Conservation (phyloP, 495 filamentous ascomycete species). For the Penicillium flavigenum region DNA sequence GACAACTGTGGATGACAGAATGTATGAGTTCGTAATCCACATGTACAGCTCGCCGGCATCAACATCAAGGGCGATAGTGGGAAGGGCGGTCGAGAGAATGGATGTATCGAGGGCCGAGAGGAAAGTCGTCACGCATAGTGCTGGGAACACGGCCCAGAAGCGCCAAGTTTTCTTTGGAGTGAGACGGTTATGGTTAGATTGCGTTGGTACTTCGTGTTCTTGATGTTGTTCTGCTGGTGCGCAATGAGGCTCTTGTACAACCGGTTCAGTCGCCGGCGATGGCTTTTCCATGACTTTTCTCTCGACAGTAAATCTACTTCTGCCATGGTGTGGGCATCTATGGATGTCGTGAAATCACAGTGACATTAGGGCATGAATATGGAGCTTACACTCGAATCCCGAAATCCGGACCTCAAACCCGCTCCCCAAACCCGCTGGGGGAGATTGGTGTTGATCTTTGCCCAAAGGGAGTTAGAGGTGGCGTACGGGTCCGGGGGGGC, state of each 20-base stretch:
- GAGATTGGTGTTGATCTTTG: neutral
- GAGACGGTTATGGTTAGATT: neutral
- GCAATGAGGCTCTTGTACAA: neutral
- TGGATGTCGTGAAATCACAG: neutral
- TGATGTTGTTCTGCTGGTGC: neutral
- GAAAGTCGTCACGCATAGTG: slow-evolving; percentile 32
- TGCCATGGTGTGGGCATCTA: neutral
- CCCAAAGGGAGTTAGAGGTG: neutral
- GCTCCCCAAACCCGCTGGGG: neutral
- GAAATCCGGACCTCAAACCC: neutral
- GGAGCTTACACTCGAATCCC: neutral
- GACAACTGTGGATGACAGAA: slow-evolving; percentile 29
- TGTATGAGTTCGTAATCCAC: slow-evolving; percentile 44
- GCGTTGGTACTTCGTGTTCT: neutral
- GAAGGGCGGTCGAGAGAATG: slow-evolving; percentile 44
- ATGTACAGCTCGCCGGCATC: slow-evolving; percentile 36
- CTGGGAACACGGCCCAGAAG: slow-evolving; percentile 24
- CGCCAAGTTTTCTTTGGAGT: slow-evolving; percentile 10
- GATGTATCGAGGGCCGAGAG: slow-evolving; percentile 39
- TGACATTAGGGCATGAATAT: neutral
- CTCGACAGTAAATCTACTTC: neutral
- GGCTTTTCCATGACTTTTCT: neutral
- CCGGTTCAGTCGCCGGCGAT: neutral
- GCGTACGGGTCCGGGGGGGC: neutral
- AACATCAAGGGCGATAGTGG: slow-evolving; percentile 38